A percentile compares a stretch with the other conserved stretches of the same genome.
Evolutionary conservation across 768 basidiomycete genomes (phyloP).

Genomic region (Boletus barrowsii): DNA sequence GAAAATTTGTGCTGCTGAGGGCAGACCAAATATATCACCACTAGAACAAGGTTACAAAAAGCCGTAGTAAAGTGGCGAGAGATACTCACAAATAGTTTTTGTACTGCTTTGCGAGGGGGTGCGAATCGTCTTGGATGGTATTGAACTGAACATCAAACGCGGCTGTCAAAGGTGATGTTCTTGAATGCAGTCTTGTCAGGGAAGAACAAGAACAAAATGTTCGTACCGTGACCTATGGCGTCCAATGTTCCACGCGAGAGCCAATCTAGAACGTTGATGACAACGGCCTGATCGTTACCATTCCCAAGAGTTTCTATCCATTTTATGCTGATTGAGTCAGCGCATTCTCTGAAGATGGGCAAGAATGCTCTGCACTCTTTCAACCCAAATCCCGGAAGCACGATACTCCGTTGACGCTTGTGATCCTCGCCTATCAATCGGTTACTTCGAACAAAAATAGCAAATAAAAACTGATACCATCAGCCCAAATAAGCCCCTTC

Average conservation of each 20-base stretch:
- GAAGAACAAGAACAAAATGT: not conserved
- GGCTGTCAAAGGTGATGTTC: conserved; percentile 19
- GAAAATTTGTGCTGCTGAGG: conserved; percentile 8
- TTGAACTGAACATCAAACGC: conserved; percentile 41
- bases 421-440: conserved; percentile 36
- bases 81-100: conserved; percentile 6
- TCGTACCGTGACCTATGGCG: conserved; percentile 45
- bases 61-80: too few species aligned
- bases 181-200: not conserved
- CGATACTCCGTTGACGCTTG: conserved; percentile 48
- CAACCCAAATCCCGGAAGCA: conserved; percentile 53
- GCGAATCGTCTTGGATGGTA: not conserved
- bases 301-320: conserved; percentile 19
- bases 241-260: conserved; percentile 45
- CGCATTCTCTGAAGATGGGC: conserved; percentile 43
- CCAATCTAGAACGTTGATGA: conserved; percentile 24
- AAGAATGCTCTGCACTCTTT: conserved; percentile 49
- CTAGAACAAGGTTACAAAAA: not conserved
- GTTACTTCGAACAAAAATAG: conserved; percentile 10
- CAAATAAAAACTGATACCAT: conserved; percentile 25
- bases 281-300: not conserved
- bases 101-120: conserved; percentile 7
- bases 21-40: conserved; percentile 7
- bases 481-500: conserved; percentile 37
- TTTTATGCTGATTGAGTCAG: conserved; percentile 13